Base-by-base conservation (phyloP, 495 filamentous ascomycete species). In the Xylaria cubensis region DNA sequence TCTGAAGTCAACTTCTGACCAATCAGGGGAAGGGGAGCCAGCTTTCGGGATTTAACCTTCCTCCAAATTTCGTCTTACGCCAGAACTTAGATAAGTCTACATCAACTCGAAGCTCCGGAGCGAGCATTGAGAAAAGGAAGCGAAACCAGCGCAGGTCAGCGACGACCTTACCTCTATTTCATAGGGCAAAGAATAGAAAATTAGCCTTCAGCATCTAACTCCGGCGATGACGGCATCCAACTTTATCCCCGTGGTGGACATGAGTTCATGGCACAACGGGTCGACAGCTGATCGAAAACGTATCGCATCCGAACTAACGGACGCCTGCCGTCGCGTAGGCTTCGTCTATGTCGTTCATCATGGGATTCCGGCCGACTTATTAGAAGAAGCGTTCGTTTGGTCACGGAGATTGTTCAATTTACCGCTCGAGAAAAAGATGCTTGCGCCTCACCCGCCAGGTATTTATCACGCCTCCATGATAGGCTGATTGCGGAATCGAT, bases 401-500 rank as follows among this genome's bases (percentile, higher is more conserved):
- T 85, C 85, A 6, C 84, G 80, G 72, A 75, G 74, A 34, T 74
- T 84, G 13, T 81, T 82, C 36, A 77, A 78, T 64, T 71, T 84
- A 19, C 74, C 76, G 10, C 59, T 62, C 1, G 79, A 82, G 63
- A 78, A 76, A 58, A 84, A 84, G 72, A 81, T 82, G 80, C 82
- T 86, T 55, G 90, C 89, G 19, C 89, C 89, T 21, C 90, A 92
- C 79, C 90, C 90, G 4, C 83, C 85, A 53, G 87, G 88, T 67
- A 56, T 34, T 68, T 15, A 56, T 32, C 12, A 32, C 26, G 6
- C 26, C 53, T 32, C 29, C 24, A 17, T 56, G 12, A 56, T 10
- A 56, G 0, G 53, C 17, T 17, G 15, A 32, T 7, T 32, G 15
- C 15, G 8, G 26, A 0, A 56, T 42, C 10, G 39, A 42, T 42